Base-by-base conservation (phyloP, 2,329 filamentous ascomycete genomes). In the Grosmannia serpens region DNA sequence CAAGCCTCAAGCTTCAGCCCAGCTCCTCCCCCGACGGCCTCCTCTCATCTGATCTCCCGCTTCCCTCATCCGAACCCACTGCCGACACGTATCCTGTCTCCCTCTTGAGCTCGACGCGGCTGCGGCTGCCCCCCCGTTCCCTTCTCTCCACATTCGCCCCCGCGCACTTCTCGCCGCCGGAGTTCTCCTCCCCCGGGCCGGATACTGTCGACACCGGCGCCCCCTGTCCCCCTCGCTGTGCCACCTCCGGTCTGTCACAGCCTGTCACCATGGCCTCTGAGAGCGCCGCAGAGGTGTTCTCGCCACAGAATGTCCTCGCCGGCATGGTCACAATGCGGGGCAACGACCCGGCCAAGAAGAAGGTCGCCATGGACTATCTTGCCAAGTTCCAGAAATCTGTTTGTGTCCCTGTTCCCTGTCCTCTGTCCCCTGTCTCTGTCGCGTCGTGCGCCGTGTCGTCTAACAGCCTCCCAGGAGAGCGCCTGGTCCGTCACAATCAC, bases 331-430 rank as follows among this genome's bases (percentile, higher is more conserved):
- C 91, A 63, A 96, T 99, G 91, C 86, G 91, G 70, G 88, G 87
- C 74, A 87, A 85, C 65, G 85, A 92, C 69, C 83, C 87, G 68
- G 81, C 87, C 69, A 97, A 97, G 78, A 86, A 87, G 71, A 87
- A 91, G 72, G 91, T 90, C 61, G 91, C 96, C 70, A 69, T 70
- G 66, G 85, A 92, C 70, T 99, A 87, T 71, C 80, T 99, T 61
- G 89, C 95, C 74, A 86, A 84, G 66, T 99, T 97, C 74, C 94
- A 99, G 81, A 99, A 99, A 83, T 97, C 94, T 72, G 92, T 96
- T 74, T 65, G 87, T 82, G 29, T 22, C 27, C 33, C 10, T 24
- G 15, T 35, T 57, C 6, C 10, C n/a, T 27, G 13, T 7, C 15
- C 51, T 35, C 5, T 10, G 4, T 11, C 55, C 38, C 33, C 9